Evolutionary conservation across 2,329 filamentous ascomycete genomes (phyloP), one percentile per base, ranked within the genome.

Genomic region (Aspergillus tanneri): DNA sequence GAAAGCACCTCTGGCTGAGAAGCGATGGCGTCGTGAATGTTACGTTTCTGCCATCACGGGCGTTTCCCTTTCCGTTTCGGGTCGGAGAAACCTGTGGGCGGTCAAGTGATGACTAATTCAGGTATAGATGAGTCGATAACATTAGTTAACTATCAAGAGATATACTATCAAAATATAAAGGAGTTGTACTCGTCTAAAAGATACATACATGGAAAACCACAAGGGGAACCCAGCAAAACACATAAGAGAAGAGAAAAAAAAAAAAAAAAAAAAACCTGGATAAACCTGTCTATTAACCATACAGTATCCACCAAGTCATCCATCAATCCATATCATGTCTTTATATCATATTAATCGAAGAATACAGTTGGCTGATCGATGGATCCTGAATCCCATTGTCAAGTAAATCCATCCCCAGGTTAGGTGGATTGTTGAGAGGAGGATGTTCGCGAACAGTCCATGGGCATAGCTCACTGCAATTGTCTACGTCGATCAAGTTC

Each of bases 371-470:
- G 39, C 50, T 63, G 24, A 69, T 54, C 24, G 67, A 63, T 35
- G 58, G 58, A 36, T 65, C 60, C 28, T 65, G 62, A 36, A 68
- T 56, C 3, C 56, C 68, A 23, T 66, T 57, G 18, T 62, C 52
- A 22, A 71, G 53, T 4, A 71, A 64, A 32, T 67, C 60, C 52
- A 67, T 63, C 5, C 54, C 66, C 30, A 70, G 46, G 23, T 58
- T 58, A 2, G 68, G 68, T 6, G 68, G 50, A 18, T 66, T 60
- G 8, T 52, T 52, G 11, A 63, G 62, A 12, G 66, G 61, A 22
- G 68, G 68, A 42, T 71, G 68, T 46, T 69, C 64, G 19, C 67
- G 65, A 7, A 71, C 56, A 5, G 68, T 70, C 68, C 68, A 71
- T 7, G 68, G 68, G 44, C 68, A 71, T 8, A 69, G 54, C 51